phyloP scores from a whole-genome alignment of 345 rosid genomes.

The Eucalyptus victrix region DNA sequence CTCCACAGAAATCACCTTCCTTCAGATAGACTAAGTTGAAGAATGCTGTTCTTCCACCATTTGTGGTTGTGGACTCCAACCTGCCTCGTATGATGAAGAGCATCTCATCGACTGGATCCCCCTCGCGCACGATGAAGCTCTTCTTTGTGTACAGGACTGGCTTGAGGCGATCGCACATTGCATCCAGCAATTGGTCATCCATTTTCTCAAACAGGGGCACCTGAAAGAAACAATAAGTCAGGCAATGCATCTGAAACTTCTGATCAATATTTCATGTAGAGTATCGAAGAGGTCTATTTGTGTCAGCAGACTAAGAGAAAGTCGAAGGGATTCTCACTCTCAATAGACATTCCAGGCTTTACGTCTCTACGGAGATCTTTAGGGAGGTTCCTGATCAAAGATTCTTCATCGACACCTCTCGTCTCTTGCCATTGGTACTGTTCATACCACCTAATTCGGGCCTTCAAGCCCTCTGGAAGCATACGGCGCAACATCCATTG shows the following conservation, averaged over 20 bases:
- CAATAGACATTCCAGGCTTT: constrained; percentile 38
- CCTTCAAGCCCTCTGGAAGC: constrained; percentile 50
- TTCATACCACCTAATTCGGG: constrained; percentile 48
- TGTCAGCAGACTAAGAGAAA: neutral
- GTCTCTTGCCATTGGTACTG: constrained; percentile 85
- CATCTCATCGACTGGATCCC: constrained; percentile 71
- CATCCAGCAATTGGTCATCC: constrained; percentile 63
- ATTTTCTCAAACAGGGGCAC: constrained; percentile 60
- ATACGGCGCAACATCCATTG: constrained; percentile 69
- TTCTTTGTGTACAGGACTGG: constrained; percentile 46
- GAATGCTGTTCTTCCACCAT: constrained; percentile 58
- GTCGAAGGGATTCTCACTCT: constrained; percentile 23
- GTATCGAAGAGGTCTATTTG: neutral
- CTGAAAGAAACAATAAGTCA: neutral
- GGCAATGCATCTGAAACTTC: neutral
- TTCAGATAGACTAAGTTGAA: constrained; percentile 37
- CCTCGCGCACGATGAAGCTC: constrained; percentile 38
- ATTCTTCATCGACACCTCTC: constrained; percentile 69
- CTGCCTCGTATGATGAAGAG: constrained; percentile 55
- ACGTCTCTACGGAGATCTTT: constrained; percentile 71
- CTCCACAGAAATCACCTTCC: constrained; percentile 66
- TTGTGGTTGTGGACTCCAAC: constrained; percentile 32
- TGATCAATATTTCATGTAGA: neutral
- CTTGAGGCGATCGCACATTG: constrained; percentile 61
- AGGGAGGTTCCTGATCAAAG: constrained; percentile 44